Evolutionary conservation across 352 stramenopile genomes (phyloP).

Genomic region (Phytophthora ohioensis): DNA sequence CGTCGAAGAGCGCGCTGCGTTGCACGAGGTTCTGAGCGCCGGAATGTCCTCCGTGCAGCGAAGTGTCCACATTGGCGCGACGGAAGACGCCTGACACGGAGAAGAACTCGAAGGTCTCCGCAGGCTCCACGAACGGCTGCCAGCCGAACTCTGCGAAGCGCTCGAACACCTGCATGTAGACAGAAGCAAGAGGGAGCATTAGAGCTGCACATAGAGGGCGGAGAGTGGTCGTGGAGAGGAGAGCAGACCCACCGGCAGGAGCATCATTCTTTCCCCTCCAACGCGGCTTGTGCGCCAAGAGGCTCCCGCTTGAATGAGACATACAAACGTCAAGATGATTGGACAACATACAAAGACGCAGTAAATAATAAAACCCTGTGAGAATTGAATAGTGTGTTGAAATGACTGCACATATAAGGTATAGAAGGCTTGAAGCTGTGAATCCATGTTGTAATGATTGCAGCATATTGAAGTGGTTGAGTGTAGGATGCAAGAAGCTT

Average conservation of each 20-base stretch:
- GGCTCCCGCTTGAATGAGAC: constrained; percentile 23
- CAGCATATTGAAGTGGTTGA: background rate
- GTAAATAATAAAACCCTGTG: constrained; percentile 14
- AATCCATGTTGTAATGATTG: constrained; percentile 5
- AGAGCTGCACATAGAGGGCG: background rate
- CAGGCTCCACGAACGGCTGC: constrained; percentile 80
- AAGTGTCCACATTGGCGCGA: constrained; percentile 64
- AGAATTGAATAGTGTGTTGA: background rate
- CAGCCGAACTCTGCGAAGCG: constrained; percentile 83
- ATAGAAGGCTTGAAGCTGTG: background rate
- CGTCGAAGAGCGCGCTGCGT: constrained; percentile 79
- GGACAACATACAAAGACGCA: constrained; percentile 20
- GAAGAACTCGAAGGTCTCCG: constrained; percentile 90
- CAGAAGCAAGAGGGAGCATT: constrained; percentile 5
- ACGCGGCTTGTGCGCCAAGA: constrained; percentile 41
- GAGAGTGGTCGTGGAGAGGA: background rate
- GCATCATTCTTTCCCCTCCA: constrained; percentile 52
- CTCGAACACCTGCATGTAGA: constrained; percentile 64
- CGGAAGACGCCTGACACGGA: constrained; percentile 80
- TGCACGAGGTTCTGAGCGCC: constrained; percentile 55
- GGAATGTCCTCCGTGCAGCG: constrained; percentile 49
- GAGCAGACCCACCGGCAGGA: constrained; percentile 45
- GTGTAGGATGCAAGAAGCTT: too few species aligned
- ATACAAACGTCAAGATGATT: constrained; percentile 36
- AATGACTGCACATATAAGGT: constrained; percentile 15